Base-by-base conservation (phyloP, 2,329 filamentous ascomycete genomes). In the Cadophora sp. region DNA sequence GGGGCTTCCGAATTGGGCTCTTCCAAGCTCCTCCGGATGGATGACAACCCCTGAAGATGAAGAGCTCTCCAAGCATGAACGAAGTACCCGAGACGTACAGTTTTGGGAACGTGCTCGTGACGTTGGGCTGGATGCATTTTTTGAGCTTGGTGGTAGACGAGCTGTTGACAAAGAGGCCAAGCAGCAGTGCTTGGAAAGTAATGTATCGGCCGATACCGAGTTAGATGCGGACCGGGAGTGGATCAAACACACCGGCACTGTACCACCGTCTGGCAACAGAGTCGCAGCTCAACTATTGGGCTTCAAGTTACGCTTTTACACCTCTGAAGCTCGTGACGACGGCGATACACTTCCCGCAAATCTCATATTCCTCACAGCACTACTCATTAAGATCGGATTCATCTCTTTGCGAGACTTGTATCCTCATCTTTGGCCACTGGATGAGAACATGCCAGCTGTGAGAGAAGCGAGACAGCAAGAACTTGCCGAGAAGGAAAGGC, bases 221-320 rank as follows among this genome's bases (percentile, higher is more conserved):
- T 78, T 81, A 22, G 84, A 88, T 39, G 82, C 87, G 30, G 87
- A 88, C 65, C 83, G 84, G 7, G 84, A 90, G 72, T 97, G 94
- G 93, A 92, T 97, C 73, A 85, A 88, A 70, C 83, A 87, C 67
- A 97, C 95, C 2, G 90, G 89, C 65, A 96, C 92, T 0, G 81
- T 96, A 3, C 94, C 94, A 4, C 93, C 94, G 1, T 84, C 87
- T 36, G 96, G 96, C 36, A 99, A 97, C 77, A 88, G 91, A 51
- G 93, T 96, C 67, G 96, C 96, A 0, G 96, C 96, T 36, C 96
- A 98, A 77, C 85, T 99, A 3, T 88, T 99, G 16, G 96, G 96
- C 4, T 99, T 99, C 84, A 99, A 99, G 80, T 86, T 99, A 60
- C 92, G 93, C 16, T 99, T 97, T 79, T 99, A 99, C 76, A 91